These are phyloP conservation scores for Dichotomocladium elegans DNA, from an alignment of 371 early-diverging fungal species.

Conservation along the genomic window DNA sequence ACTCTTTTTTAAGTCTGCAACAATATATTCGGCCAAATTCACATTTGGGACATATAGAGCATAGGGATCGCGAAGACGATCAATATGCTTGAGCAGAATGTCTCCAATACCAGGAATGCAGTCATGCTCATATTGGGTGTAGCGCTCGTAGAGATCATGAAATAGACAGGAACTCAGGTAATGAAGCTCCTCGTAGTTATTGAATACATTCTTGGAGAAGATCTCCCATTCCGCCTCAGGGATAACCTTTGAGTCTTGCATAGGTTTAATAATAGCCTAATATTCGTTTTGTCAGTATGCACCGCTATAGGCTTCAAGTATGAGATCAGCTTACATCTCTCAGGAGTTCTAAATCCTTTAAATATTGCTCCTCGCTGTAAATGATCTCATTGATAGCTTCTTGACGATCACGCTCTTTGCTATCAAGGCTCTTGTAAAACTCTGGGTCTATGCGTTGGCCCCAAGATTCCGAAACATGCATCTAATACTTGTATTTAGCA, in stretches of 20 bases:
- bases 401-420: constrained; percentile 77
- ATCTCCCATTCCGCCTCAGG: constrained; percentile 42
- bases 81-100: constrained; percentile 64
- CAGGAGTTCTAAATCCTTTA: constrained; percentile 55
- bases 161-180: constrained; percentile 62
- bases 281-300: background rate
- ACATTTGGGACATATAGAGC: constrained; percentile 80
- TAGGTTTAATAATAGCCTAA: constrained; percentile 11
- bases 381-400: constrained; percentile 88
- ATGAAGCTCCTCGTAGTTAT: constrained; percentile 68
- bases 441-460: constrained; percentile 59
- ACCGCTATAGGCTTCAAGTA: too few species aligned
- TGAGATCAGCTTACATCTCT: constrained; percentile 1
- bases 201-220: constrained; percentile 76
- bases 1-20: constrained; percentile 49
- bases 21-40: constrained; percentile 65
- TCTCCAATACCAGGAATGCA: constrained; percentile 78
- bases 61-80: constrained; percentile 63
- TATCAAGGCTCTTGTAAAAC: constrained; percentile 60
- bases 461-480: constrained; percentile 33
- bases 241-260: constrained; percentile 26
- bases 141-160: constrained; percentile 50
- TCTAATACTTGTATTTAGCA: background rate
- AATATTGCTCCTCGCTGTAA: constrained; percentile 79
- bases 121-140: constrained; percentile 49